Evolutionary conservation across 768 basidiomycete species (phyloP), one percentile per base, ranked within the genome.

Genomic region (Gymnopilus dilepis): DNA sequence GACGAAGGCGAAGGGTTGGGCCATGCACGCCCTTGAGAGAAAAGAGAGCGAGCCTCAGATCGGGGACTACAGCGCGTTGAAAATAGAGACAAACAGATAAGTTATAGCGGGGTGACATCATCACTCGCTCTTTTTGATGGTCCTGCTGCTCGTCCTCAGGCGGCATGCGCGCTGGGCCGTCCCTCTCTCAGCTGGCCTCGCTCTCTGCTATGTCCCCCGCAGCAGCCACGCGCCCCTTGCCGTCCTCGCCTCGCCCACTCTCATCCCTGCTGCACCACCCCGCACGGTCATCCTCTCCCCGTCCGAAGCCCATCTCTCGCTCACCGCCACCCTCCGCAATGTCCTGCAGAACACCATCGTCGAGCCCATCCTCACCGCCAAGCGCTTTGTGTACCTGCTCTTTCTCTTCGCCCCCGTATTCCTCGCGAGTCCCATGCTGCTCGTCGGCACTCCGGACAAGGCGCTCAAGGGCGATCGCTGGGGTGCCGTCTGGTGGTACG

Each of bases 401-500:
- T 73, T 83, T 62, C 80, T 99, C 56, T 99, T 99, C 75, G 75
- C 90, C 4, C 97, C 97, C 1, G 94, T 98, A 60, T 84, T 99
- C 54, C 45, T 96, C 48, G 80, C 87, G 2, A 84, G 87, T 52
- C 96, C 97, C 0, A 92, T 98, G 87, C 79, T 99, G 19, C 79
- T 96, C 24, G 77, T 89, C 8, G 91, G 88, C 19, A 78, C 74
- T 33, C 83, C 82, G 19, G 81, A 85, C 56, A 78, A 78, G 43
- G 75, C 77, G 50, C 78, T 86, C 45, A 83, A 82, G 12, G 90
- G 91, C 15, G 94, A 96, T 64, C 84, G 86, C 67, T 95, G 94
- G 94, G 95, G 95, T 37, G 95, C 94, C 0, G 83, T 95, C 3
- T 97, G 95, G 97, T 99, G 97, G 97, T 99, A 98, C 72, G 85